Conservation (phyloP, 768 basidiomycete species). For the Amanita exitialis region DNA sequence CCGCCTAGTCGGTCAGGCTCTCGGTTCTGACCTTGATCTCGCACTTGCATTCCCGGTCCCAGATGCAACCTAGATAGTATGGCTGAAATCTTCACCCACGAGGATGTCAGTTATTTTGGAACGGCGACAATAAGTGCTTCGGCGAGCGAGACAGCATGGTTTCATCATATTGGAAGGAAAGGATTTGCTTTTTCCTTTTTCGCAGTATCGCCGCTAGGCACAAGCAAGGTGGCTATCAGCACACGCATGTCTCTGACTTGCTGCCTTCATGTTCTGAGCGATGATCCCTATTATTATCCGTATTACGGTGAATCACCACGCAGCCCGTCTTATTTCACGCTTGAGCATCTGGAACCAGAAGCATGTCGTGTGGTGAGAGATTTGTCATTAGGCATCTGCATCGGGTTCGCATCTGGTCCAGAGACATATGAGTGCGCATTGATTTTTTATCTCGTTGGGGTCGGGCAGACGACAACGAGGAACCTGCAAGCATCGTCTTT, state of each 20-base stretch:
- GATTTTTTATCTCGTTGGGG: neutral
- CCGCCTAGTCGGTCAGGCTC: neutral
- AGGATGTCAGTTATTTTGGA: slow-evolving; percentile 64
- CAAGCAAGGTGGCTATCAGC: neutral
- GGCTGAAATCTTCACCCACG: slow-evolving; percentile 91
- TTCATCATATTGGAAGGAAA: slow-evolving; percentile 81
- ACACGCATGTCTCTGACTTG: neutral
- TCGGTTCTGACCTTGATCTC: neutral
- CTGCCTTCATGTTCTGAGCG: neutral
- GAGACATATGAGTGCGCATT: slow-evolving; percentile 15
- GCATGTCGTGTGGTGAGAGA: slow-evolving; percentile 76
- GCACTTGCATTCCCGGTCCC: slow-evolving; percentile 1
- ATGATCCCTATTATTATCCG: slow-evolving; percentile 37
- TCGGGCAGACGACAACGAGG: slow-evolving; percentile 46
- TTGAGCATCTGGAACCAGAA: slow-evolving; percentile 59
- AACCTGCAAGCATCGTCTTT: slow-evolving; percentile 61
- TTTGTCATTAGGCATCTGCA: slow-evolving; percentile 69
- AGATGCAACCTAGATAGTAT: slow-evolving; percentile 31
- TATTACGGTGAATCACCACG: slow-evolving; percentile 60
- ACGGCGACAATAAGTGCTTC: slow-evolving; percentile 62
- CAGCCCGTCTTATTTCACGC: slow-evolving; percentile 70
- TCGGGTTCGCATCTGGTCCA: slow-evolving; percentile 79
- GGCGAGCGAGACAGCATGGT: slow-evolving; percentile 61
- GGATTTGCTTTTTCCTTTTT: slow-evolving; percentile 5
- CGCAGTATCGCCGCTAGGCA: neutral